A percentile compares a stretch with the other conserved stretches of the same genome.
Evolutionary conservation across 306 rosid species (phyloP).

Genomic region (Geum urbanum): DNA sequence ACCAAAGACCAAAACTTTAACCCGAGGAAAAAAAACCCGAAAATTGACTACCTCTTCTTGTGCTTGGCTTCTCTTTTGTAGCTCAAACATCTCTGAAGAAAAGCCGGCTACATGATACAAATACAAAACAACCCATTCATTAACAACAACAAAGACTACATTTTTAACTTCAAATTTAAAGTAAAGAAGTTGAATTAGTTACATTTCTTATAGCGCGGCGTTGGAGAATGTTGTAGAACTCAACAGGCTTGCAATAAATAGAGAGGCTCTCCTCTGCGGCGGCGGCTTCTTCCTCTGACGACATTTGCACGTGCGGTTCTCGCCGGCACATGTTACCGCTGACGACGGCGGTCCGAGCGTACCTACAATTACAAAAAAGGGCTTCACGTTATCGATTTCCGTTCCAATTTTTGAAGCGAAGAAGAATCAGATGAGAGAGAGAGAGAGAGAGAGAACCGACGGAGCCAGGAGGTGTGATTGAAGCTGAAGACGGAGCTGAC

Average conservation of each 20-base stretch:
- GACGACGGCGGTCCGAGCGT: conserved; percentile 22
- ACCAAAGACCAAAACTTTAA: not conserved
- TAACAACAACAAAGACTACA: not conserved
- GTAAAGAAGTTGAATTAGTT: not conserved
- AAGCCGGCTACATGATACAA: conserved; percentile 47
- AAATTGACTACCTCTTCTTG: conserved; percentile 52
- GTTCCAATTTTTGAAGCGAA: not conserved
- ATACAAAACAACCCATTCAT: conserved; percentile 23
- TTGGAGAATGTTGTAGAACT: conserved; percentile 66
- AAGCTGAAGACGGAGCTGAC: conserved; percentile 5
- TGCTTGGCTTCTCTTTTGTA: conserved; percentile 62
- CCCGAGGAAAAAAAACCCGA: not conserved
- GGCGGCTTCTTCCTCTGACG: conserved; percentile 57
- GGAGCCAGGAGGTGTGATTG: conserved; percentile 19
- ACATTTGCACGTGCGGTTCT: conserved; percentile 44
- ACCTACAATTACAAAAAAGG: not conserved
- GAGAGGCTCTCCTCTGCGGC: conserved; percentile 62
- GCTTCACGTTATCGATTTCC: not conserved
- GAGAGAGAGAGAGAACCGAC: not conserved
- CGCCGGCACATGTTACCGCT: conserved; percentile 47
- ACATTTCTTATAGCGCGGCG: conserved; percentile 53
- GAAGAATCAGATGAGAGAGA: not conserved
- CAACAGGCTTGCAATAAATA: conserved; percentile 75
- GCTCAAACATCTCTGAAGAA: conserved; percentile 71
- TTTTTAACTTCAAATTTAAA: too few relatives aligned